phyloP scores from a whole-genome alignment of 371 early-diverging fungal genomes.

The Mucor velutinosus region DNA sequence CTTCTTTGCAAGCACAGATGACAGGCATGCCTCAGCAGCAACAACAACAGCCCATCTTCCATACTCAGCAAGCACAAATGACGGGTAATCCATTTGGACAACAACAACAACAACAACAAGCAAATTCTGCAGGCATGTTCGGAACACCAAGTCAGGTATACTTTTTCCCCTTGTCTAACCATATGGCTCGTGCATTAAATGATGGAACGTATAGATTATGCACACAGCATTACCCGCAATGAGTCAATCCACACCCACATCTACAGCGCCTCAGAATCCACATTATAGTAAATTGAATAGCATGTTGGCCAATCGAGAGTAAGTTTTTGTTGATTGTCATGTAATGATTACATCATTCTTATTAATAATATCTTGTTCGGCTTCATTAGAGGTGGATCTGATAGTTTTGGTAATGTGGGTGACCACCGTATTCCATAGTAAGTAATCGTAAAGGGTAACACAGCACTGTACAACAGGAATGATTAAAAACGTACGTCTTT shows the following conservation, averaged over 20 bases:
- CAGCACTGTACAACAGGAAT: background rate
- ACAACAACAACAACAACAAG: conserved; percentile 30
- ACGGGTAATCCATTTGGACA: conserved; percentile 26
- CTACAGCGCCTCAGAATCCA: conserved; percentile 2
- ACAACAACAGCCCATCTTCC: conserved; percentile 32
- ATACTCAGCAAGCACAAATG: conserved; percentile 16
- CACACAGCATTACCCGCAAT: conserved; percentile 9
- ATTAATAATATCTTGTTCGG: background rate
- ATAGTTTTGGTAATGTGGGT: conserved; percentile 58
- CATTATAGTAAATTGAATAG: conserved; percentile 19
- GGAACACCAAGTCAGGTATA: conserved; percentile 7
- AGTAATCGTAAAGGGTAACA: conserved; percentile 12
- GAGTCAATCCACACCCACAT: background rate
- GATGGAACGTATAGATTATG: background rate
- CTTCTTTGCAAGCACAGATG: conserved; percentile 17
- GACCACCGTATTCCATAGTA: conserved; percentile 55
- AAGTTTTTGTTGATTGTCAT: background rate
- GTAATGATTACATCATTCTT: background rate
- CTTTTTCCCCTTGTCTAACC: background rate
- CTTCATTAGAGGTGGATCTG: conserved; percentile 49
- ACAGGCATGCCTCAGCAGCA: conserved; percentile 24
- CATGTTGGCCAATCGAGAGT: conserved; percentile 23
- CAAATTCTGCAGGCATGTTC: conserved; percentile 6
- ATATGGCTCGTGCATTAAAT: conserved; percentile 19
- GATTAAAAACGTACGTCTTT: background rate